Conservation (phyloP, 2,329 filamentous ascomycete species). For the Colletotrichum sp. region DNA sequence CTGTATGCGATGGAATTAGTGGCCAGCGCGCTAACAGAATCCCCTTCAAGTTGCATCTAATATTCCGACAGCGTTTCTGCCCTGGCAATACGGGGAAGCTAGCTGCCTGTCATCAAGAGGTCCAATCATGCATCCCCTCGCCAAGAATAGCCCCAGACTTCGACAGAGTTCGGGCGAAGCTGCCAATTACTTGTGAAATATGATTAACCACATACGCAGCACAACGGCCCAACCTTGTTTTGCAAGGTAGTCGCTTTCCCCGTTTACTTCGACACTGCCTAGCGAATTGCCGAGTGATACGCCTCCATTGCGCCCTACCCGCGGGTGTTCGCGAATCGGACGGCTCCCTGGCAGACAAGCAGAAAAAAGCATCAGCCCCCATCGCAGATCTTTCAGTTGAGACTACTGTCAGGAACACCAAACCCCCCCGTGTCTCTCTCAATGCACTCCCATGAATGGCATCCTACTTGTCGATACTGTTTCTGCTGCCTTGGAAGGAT, state of each 20-base stretch:
- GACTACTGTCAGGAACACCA: not conserved
- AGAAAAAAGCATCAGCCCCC: not conserved
- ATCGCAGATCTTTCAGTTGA: not conserved
- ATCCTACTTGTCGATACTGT: not conserved
- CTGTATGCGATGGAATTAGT: fast-evolving
- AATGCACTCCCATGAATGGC: not conserved
- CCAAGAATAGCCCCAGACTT: not conserved
- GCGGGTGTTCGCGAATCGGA: not conserved
- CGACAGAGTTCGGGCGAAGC: not conserved
- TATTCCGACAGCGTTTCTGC: not conserved
- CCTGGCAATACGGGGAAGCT: not conserved
- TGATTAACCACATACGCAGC: not conserved
- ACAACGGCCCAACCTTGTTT: not conserved
- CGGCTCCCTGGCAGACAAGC: not conserved
- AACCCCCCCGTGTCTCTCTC: not conserved
- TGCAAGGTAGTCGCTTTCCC: not conserved
- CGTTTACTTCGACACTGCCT: not conserved
- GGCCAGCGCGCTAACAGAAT: not conserved
- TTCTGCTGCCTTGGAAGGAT: not conserved
- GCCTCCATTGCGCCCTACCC: not conserved
- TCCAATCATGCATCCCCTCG: not conserved
- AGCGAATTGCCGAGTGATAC: too few relatives aligned
- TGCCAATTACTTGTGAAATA: not conserved
- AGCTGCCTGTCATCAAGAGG: not conserved
- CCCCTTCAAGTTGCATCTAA: not conserved